Conservation (phyloP, 306 rosid species). For the Begonia masoniana region DNA sequence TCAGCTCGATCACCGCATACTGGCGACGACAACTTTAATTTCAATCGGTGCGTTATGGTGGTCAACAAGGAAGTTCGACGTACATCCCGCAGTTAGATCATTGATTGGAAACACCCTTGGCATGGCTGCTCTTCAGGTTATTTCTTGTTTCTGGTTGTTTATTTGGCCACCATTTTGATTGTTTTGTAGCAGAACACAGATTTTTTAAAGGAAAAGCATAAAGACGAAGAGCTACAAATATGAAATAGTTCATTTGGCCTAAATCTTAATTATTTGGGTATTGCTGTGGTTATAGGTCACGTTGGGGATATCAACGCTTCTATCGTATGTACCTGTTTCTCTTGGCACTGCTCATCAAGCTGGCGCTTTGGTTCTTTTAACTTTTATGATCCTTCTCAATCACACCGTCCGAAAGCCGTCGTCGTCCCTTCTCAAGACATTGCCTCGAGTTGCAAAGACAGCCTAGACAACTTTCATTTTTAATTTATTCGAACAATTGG, state of each 20-base stretch:
- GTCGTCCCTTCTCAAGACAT: slow-evolving; percentile 46
- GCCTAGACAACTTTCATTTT: slow-evolving; percentile 3
- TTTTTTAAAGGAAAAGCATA: too few relatives aligned
- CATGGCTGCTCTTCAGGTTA: slow-evolving; percentile 80
- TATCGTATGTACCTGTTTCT: slow-evolving; percentile 74
- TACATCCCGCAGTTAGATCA: slow-evolving; percentile 69
- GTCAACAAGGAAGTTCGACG: slow-evolving; percentile 62
- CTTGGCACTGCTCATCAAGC: slow-evolving; percentile 86
- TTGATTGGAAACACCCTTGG: slow-evolving; percentile 45
- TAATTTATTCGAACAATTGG: too few relatives aligned
- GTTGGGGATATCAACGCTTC: slow-evolving; percentile 62
- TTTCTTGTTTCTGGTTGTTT: slow-evolving; percentile 5
- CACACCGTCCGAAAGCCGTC: slow-evolving; percentile 78
- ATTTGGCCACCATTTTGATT: too few relatives aligned
- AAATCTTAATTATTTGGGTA: neutral
- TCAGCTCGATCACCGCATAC: slow-evolving; percentile 86
- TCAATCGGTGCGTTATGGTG: slow-evolving; percentile 59
- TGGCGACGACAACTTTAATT: slow-evolving; percentile 50
- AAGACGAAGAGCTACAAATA: too few relatives aligned
- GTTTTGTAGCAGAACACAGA: too few relatives aligned
- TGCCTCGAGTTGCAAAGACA: slow-evolving; percentile 48
- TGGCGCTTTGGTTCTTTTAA: slow-evolving; percentile 74
- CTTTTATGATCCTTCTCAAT: slow-evolving; percentile 49
- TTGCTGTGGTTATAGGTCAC: slow-evolving; percentile 40
- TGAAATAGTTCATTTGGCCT: neutral